Conservation (phyloP, 495 filamentous ascomycete species). For the Hypoxylon intermedium region DNA sequence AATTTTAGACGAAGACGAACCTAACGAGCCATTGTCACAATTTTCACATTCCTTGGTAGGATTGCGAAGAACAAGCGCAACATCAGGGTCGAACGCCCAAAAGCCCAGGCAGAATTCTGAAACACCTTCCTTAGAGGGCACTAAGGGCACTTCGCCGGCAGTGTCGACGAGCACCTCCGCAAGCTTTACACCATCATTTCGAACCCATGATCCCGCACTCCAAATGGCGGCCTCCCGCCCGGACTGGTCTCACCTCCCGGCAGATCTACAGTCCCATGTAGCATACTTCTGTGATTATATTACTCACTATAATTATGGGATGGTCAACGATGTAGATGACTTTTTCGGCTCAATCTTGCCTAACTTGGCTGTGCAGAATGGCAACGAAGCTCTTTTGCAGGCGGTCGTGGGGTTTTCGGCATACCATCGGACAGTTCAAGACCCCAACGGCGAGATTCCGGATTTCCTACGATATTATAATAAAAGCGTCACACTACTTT, state of each 20-base stretch:
- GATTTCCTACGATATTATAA: constrained; percentile 92
- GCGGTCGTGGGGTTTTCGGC: constrained; percentile 91
- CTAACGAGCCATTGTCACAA: constrained; percentile 46
- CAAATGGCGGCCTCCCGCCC: constrained; percentile 29
- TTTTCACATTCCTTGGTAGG: constrained; percentile 46
- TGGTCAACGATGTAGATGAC: constrained; percentile 68
- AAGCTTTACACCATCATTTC: constrained; percentile 42
- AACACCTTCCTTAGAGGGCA: constrained; percentile 57
- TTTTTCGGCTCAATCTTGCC: constrained; percentile 77
- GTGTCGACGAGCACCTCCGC: constrained; percentile 49
- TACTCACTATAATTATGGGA: constrained; percentile 79
- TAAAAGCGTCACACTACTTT: constrained; percentile 77
- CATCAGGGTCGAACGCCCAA: constrained; percentile 48
- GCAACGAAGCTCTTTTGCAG: constrained; percentile 77
- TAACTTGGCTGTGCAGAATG: constrained; percentile 72
- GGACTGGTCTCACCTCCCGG: constrained; percentile 61
- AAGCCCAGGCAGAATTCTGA: constrained; percentile 55
- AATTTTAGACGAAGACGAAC: constrained; percentile 70
- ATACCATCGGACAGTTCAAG: constrained; percentile 78
- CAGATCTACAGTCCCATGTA: constrained; percentile 79
- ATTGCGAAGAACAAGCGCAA: constrained; percentile 53
- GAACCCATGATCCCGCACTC: constrained; percentile 40
- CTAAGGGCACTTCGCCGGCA: constrained; percentile 58
- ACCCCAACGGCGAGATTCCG: constrained; percentile 72
- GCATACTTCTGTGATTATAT: constrained; percentile 77